phyloP scores from a whole-genome alignment of 768 basidiomycete species.

The Solioccasus polychromus region DNA sequence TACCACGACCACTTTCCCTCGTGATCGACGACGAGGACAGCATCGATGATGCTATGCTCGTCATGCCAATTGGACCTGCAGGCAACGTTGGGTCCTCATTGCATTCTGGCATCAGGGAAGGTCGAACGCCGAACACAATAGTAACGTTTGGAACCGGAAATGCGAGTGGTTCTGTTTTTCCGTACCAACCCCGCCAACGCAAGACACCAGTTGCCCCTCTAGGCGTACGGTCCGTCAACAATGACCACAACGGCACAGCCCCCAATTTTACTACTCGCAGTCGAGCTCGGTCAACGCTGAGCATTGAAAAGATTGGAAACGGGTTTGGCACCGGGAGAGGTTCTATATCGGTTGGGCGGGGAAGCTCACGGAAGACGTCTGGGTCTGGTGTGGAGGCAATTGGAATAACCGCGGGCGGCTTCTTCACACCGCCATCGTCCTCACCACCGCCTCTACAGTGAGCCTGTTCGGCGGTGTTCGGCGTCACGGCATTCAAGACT shows the following conservation, averaged over 20 bases:
- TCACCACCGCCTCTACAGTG: slow-evolving; percentile 24
- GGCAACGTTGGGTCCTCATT: slow-evolving; percentile 10
- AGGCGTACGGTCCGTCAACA: slow-evolving; percentile 36
- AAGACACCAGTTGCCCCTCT: slow-evolving; percentile 25
- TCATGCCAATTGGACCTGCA: slow-evolving; percentile 63
- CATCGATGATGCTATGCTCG: slow-evolving; percentile 71
- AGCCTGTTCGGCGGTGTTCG: slow-evolving; percentile 3
- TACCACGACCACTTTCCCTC: slow-evolving; percentile 23
- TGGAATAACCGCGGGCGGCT: slow-evolving; percentile 73
- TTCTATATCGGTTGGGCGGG: slow-evolving; percentile 65
- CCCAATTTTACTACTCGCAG: slow-evolving; percentile 36
- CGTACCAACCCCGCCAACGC: slow-evolving; percentile 43
- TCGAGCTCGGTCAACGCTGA: slow-evolving; percentile 57
- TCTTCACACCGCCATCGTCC: slow-evolving; percentile 58
- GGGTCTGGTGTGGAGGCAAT: slow-evolving; percentile 77
- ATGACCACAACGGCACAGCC: slow-evolving; percentile 23
- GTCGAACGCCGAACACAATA: slow-evolving; percentile 8
- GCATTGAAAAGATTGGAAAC: slow-evolving; percentile 48
- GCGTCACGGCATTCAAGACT: not conserved
- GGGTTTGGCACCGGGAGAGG: slow-evolving; percentile 41
- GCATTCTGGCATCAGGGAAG: slow-evolving; percentile 8
- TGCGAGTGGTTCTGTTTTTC: slow-evolving; percentile 6
- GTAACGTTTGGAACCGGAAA: slow-evolving; percentile 30
- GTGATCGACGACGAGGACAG: slow-evolving; percentile 63
- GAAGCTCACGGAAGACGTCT: slow-evolving; percentile 56